Conservation (phyloP, 257 asterid genomes). For the Scutellaria galericulata region DNA sequence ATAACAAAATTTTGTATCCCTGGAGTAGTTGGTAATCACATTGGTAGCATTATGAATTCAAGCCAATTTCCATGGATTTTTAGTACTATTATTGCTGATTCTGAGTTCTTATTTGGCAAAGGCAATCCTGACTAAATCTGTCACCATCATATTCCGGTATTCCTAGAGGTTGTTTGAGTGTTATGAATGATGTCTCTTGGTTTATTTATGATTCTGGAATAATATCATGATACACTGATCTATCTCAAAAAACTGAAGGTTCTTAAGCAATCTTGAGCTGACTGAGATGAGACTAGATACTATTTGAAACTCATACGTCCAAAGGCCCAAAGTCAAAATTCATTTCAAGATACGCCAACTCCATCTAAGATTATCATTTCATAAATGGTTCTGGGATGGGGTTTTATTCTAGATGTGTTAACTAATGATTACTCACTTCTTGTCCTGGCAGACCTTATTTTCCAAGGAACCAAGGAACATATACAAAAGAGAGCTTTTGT, state of each 20-base stretch:
- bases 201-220: not conserved
- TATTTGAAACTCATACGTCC: too few relatives aligned
- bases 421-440: not conserved
- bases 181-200: not conserved
- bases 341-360: too few relatives aligned
- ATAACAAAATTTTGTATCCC: too few relatives aligned
- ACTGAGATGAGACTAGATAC: too few relatives aligned
- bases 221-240: not conserved
- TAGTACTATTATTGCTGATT: not conserved
- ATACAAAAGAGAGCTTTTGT: not conserved
- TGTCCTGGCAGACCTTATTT: too few relatives aligned
- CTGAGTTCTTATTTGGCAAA: not conserved
- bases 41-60: not conserved
- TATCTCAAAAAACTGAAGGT: not conserved
- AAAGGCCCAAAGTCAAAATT: too few relatives aligned
- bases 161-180: constrained; percentile 1
- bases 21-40: too few relatives aligned
- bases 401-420: not conserved
- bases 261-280: too few relatives aligned
- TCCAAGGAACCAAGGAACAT: not conserved
- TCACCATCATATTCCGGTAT: not conserved
- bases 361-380: not conserved
- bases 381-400: not conserved
- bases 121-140: not conserved
- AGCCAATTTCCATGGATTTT: not conserved